Evolutionary conservation across 2,329 filamentous ascomycete genomes (phyloP), one percentile per base, ranked within the genome.

Genomic region (Penicillium glabrum): DNA sequence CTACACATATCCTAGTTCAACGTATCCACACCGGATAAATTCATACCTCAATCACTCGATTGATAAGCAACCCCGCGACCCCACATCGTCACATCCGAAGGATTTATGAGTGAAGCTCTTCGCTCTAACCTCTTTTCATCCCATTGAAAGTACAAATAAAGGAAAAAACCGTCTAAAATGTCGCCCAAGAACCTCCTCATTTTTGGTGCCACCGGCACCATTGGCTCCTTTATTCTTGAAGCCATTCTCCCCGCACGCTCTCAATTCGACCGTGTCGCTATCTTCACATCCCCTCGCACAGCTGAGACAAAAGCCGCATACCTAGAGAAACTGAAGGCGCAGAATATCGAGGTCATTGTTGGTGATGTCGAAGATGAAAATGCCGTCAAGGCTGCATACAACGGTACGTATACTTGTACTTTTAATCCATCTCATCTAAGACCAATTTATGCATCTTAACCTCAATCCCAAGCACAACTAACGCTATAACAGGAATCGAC

Each of bases 241-340:
- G 77, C 81, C n/a, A 76, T 86, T 39, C 65, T 84, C 41, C 63
- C 72, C 21, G 73, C 73, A 8, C 78, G 79, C 51, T 60, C 69
- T 1, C 72, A 76, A 4, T 85, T 86, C 66, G 69, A 73, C 53
- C 78, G 76, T 46, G 73, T 88, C 46, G 80, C 75, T 6, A 77
- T 88, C 48, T 85, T 83, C 69, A 88, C 86, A 1, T 86, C 84
- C 6, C 64, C 75, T 10, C 73, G 72, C 47, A 84, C 82, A 0
- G 72, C 78, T n/a, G 67, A 78, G 47, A 76, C 72, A 10, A 88
- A 88, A 63, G 59, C 73, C 1, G 69, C 75, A 1, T 71, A 79
- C 31, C 75, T 88, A 11, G 76, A 81, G 31, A 67, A 71, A 1
- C 71, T 82, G 61, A 77, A 80, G 62, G 63, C 69, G 21, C 68